These are phyloP conservation scores for Endotrypanum monterogeii DNA, from an alignment of 208 protist species.

Conservation along the genomic window DNA sequence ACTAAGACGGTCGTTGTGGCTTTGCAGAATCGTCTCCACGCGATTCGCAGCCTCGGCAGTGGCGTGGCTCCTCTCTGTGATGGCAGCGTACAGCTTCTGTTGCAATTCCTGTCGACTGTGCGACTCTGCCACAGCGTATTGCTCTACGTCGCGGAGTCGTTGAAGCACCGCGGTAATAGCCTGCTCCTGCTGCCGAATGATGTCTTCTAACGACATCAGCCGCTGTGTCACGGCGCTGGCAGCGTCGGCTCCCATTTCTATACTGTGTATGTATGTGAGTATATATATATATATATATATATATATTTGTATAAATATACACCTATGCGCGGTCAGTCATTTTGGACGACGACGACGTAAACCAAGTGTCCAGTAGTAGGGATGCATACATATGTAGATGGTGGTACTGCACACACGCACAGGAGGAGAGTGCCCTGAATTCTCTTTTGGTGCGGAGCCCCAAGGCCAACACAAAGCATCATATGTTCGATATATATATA, in stretches of 20 bases:
- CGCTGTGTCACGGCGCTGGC: conserved; percentile 55
- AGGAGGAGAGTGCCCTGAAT: no score
- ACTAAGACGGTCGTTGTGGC: conserved; percentile 52
- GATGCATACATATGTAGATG: no score
- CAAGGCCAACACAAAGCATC: no score
- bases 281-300: not conserved
- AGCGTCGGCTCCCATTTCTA: conserved; percentile 30
- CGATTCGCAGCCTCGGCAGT: conserved; percentile 23
- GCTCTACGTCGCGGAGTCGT: conserved; percentile 80
- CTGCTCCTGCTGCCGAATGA: conserved; percentile 76
- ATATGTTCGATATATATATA: no score
- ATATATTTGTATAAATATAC: not conserved
- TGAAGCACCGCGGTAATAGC: conserved; percentile 57
- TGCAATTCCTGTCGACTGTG: conserved; percentile 49
- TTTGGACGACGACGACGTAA: no score
- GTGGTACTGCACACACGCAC: no score
- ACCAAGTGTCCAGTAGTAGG: no score
- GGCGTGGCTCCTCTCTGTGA: conserved; percentile 34
- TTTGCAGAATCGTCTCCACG: conserved; percentile 31
- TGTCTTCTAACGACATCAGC: conserved; percentile 80
- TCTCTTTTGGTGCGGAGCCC: no score
- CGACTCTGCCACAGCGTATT: conserved; percentile 57
- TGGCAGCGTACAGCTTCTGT: conserved; percentile 42
- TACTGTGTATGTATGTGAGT: not conserved
- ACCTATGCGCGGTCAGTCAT: no score